Conservation (phyloP, 139 green algal genomes). For the Spirogloea muscicola region DNA sequence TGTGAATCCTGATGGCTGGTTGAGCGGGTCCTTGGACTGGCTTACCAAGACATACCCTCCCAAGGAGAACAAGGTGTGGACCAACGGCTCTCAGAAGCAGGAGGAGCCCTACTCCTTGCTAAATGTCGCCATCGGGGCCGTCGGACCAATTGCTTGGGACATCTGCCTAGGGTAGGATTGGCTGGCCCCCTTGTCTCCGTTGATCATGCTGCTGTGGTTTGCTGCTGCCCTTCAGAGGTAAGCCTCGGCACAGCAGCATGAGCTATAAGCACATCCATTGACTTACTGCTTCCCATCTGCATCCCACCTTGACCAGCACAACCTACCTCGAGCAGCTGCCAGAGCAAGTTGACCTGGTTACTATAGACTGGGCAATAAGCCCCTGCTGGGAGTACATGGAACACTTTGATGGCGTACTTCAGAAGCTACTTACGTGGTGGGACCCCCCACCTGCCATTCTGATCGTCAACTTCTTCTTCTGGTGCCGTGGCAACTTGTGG, state of each 20-base stretch:
- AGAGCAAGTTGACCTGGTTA: constrained; percentile 7
- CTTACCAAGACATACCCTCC: constrained; percentile 14
- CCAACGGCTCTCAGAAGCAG: not conserved
- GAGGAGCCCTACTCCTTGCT: not conserved
- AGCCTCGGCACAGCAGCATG: no score
- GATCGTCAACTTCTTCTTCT: constrained; percentile 38
- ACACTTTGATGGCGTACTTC: constrained; percentile 13
- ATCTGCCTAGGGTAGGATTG: not conserved
- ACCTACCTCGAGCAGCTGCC: constrained; percentile 14
- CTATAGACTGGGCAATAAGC: constrained; percentile 5
- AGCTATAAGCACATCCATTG: no score
- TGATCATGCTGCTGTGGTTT: no score
- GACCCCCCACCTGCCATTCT: constrained; percentile 17
- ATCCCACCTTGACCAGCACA: no score
- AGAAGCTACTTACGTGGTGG: constrained; percentile 12
- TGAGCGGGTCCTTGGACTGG: constrained; percentile 11
- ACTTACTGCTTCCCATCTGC: no score
- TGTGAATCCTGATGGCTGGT: constrained; percentile 25
- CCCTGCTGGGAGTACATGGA: not conserved
- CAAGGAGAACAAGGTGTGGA: not conserved
- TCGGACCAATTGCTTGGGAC: not conserved
- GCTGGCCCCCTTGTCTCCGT: not conserved
- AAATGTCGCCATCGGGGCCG: not conserved
- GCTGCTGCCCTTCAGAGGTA: no score
- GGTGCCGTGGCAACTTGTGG: constrained; percentile 21